Evolutionary conservation across 805 yeast genomes (phyloP).

Genomic region (Sungouiozyma intestinalis): DNA sequence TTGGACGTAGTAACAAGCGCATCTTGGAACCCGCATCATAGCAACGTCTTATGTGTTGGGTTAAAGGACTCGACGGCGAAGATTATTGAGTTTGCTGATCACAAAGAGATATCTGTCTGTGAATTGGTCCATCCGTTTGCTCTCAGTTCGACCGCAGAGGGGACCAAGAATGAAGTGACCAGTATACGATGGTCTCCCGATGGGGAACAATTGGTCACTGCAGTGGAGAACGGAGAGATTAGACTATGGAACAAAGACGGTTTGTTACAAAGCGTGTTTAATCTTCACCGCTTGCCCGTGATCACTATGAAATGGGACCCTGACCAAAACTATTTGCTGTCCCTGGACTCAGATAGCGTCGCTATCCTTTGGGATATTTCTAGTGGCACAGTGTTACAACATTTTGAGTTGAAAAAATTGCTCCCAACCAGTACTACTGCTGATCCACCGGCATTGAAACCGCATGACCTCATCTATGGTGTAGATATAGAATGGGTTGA

Average conservation of each 20-base stretch:
- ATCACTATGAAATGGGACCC: constrained; percentile 51
- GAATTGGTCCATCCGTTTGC: constrained; percentile 30
- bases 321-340: constrained; percentile 42
- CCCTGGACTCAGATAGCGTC: constrained; percentile 47
- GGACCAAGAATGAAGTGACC: constrained; percentile 24
- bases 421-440: constrained; percentile 2
- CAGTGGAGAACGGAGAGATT: constrained; percentile 59
- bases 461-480: constrained; percentile 20
- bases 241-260: constrained; percentile 75
- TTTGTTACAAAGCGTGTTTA: constrained; percentile 43
- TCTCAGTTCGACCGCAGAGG: constrained; percentile 13
- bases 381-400: constrained; percentile 40
- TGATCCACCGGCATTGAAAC: not conserved
- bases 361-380: constrained; percentile 58
- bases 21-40: constrained; percentile 46
- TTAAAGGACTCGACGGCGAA: constrained; percentile 38
- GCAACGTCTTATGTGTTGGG: constrained; percentile 45
- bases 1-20: constrained; percentile 35
- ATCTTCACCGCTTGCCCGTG: constrained; percentile 46
- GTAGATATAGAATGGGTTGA: constrained; percentile 69
- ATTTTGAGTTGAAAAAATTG: constrained; percentile 30
- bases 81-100: constrained; percentile 29
- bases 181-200: constrained; percentile 52
- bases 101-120: not conserved
- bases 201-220: constrained; percentile 55